Percentiles rank a stretch among this genome's conserved stretches.
phyloP scores from a whole-genome alignment of 1,284 basidiomycete genomes.

The Sutorius eximius region DNA sequence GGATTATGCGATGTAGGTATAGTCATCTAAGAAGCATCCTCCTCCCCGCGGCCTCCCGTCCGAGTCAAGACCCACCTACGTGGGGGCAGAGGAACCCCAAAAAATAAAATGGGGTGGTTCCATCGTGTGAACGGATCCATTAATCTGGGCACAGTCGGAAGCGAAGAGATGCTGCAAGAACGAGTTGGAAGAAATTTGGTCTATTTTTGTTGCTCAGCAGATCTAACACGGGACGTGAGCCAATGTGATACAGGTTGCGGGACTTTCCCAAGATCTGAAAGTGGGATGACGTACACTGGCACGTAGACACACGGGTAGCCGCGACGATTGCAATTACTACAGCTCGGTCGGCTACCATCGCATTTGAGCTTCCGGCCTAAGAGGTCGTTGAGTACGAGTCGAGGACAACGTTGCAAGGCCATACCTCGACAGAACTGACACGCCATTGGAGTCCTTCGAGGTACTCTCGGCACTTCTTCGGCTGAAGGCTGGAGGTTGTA shows the following conservation, averaged over 20 bases:
- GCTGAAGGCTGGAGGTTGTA: slow-evolving; percentile 9
- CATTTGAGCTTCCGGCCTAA: slow-evolving; percentile 62
- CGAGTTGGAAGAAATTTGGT: slow-evolving; percentile 1
- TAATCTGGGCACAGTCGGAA: slow-evolving; percentile 18
- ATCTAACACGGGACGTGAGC: slow-evolving; percentile 20
- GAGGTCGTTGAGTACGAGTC: neutral
- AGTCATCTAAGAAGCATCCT: slow-evolving; percentile 21
- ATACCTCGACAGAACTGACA: slow-evolving; percentile 58
- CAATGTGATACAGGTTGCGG: neutral
- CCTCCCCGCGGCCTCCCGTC: slow-evolving; percentile 10
- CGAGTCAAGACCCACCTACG: slow-evolving; percentile 4
- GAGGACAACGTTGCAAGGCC: neutral
- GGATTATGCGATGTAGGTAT: slow-evolving; percentile 34
- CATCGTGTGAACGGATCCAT: slow-evolving; percentile 28
- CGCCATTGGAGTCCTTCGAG: slow-evolving; percentile 55
- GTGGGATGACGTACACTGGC: slow-evolving; percentile 48
- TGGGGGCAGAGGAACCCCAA: slow-evolving; percentile 10
- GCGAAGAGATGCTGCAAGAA: slow-evolving; percentile 22
- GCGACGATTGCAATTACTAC: slow-evolving; percentile 53
- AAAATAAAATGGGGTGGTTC: slow-evolving; percentile 12
- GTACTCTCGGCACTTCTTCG: slow-evolving; percentile 40
- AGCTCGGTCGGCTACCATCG: slow-evolving; percentile 53
- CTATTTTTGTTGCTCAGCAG: slow-evolving; percentile 38
- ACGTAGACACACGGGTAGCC: slow-evolving; percentile 49
- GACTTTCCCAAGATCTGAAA: slow-evolving; percentile 5